Evolutionary conservation across 192 early-diverging fungal species (phyloP).

Genomic region (Coemansia sp.): DNA sequence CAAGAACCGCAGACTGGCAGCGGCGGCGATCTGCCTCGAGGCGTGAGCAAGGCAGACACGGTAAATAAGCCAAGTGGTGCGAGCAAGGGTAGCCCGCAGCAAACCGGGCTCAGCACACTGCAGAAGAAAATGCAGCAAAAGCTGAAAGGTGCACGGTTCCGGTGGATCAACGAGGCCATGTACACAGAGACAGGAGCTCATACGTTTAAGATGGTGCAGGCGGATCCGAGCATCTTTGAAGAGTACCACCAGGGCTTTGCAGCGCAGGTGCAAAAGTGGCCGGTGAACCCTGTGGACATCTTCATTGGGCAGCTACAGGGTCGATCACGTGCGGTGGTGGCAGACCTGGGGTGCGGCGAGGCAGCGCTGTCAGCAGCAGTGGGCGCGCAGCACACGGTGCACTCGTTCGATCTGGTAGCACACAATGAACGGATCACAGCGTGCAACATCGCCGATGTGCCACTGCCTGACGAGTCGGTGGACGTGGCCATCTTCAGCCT

Average conservation of each 20-base stretch:
- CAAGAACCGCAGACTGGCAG: not conserved
- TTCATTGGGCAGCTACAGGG: slow-evolving; percentile 67
- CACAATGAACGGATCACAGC: slow-evolving; percentile 77
- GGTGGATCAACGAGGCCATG: slow-evolving; percentile 93
- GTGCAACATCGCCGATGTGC: slow-evolving; percentile 92
- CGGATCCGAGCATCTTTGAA: slow-evolving; percentile 87
- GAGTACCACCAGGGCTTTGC: slow-evolving; percentile 96
- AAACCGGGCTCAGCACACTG: slow-evolving; percentile 24
- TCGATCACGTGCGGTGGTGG: slow-evolving; percentile 56
- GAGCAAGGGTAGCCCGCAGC: not conserved
- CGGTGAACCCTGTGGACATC: slow-evolving; percentile 88
- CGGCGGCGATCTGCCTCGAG: not conserved
- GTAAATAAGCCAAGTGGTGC: not conserved
- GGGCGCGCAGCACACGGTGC: slow-evolving; percentile 62
- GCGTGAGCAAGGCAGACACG: not conserved
- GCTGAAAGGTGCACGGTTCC: slow-evolving; percentile 74
- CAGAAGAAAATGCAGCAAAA: slow-evolving; percentile 68
- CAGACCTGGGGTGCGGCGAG: slow-evolving; percentile 97
- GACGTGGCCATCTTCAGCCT: slow-evolving; percentile 92
- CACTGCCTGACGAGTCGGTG: slow-evolving; percentile 62
- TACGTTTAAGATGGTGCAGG: slow-evolving; percentile 73
- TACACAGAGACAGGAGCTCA: slow-evolving; percentile 83
- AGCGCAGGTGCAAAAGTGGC: slow-evolving; percentile 89
- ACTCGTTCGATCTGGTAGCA: slow-evolving; percentile 88
- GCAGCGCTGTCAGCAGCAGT: slow-evolving; percentile 78